Conservation (phyloP, 768 basidiomycete species). For the Leccinum subtestaceum region DNA sequence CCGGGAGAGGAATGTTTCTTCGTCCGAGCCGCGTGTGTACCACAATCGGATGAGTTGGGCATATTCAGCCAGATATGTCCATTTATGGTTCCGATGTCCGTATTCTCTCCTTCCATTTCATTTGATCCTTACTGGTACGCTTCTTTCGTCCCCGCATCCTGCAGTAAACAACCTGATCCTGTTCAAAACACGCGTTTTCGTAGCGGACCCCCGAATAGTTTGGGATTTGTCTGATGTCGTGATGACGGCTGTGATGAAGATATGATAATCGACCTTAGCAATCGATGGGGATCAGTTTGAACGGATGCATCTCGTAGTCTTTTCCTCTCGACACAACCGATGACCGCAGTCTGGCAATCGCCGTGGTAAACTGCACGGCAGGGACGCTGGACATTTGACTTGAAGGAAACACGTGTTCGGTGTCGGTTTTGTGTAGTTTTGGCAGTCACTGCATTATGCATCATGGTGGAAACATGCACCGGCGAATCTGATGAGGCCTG, state of each 20-base stretch:
- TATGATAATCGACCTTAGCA: constrained; percentile 2
- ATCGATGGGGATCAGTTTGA: constrained; percentile 13
- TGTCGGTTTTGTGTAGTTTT: not conserved
- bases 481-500: constrained; percentile 3
- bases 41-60: not conserved
- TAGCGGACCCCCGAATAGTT: constrained; percentile 12
- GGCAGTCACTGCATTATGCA: not conserved
- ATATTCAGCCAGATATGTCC: not conserved
- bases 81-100: not conserved
- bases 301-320: not conserved
- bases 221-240: constrained; percentile 24
- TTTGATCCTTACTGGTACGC: not conserved
- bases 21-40: not conserved
- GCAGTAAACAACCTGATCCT: not conserved
- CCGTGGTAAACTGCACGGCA: not conserved
- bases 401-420: constrained; percentile 8
- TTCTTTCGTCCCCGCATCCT: constrained; percentile 1
- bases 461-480: not conserved
- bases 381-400: not conserved
- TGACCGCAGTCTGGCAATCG: not conserved
- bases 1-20: not conserved
- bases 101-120: not conserved
- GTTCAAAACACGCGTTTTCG: constrained; percentile 9
- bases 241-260: constrained; percentile 3
- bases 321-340: not conserved